Conservation (phyloP, 176 grass and related monocot genomes). For the Oryza officinalis region DNA sequence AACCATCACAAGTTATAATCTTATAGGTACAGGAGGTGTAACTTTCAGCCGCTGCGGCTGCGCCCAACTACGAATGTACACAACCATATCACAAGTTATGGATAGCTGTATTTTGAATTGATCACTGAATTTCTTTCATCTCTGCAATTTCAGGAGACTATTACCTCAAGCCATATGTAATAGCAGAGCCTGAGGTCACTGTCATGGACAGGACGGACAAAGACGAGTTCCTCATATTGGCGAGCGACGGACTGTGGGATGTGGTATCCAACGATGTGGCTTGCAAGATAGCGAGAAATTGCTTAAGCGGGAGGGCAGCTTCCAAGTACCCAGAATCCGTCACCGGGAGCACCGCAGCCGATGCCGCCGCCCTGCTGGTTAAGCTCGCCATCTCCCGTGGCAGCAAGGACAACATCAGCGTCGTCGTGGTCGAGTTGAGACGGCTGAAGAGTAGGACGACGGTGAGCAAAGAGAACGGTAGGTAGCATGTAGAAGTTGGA, state of each 20-base stretch:
- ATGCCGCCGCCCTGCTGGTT: constrained; percentile 61
- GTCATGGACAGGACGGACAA: constrained; percentile 43
- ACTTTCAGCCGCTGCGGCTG: too few species aligned
- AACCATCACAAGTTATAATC: not conserved
- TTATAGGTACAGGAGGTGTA: not conserved
- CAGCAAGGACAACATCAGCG: constrained; percentile 83
- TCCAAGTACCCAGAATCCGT: constrained; percentile 43
- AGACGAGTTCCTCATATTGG: constrained; percentile 89
- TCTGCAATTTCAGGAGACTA: constrained; percentile 67
- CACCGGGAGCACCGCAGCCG: constrained; percentile 47
- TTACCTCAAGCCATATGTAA: constrained; percentile 81
- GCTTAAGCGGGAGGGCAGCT: constrained; percentile 52
- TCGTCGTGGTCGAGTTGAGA: constrained; percentile 67
- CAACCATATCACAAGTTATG: not conserved
- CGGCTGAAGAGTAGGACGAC: constrained; percentile 23
- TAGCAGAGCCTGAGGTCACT: constrained; percentile 69
- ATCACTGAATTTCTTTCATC: constrained; percentile 1
- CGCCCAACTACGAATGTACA: too few species aligned
- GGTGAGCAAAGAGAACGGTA: constrained; percentile 12
- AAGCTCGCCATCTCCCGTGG: constrained; percentile 65
- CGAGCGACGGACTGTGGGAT: constrained; percentile 87
- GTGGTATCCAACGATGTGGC: constrained; percentile 64
- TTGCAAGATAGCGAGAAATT: constrained; percentile 71
- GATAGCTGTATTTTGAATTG: not conserved
- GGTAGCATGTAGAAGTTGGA: not conserved